Evolutionary conservation across 176 grass and related monocot genomes (phyloP).

Genomic region (Microstegium vimineum): DNA sequence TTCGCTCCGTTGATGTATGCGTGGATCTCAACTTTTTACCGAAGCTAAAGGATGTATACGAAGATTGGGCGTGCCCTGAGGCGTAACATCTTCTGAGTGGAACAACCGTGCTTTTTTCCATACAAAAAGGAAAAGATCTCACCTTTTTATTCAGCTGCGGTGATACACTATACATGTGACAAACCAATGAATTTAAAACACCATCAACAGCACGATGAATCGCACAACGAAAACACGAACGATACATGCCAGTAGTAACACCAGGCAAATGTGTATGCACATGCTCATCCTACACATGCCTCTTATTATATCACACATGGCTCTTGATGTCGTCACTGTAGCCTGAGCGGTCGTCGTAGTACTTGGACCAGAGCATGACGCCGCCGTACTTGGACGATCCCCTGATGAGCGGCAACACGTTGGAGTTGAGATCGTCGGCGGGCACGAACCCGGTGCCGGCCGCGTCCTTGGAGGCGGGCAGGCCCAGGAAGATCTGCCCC

Average conservation of each 20-base stretch:
- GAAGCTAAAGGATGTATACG: no score
- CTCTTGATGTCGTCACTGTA: conserved; percentile 48
- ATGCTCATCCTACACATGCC: not conserved
- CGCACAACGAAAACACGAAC: not conserved
- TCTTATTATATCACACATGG: conserved; percentile 26
- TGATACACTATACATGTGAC: not conserved
- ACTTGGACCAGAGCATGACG: conserved; percentile 77
- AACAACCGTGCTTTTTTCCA: no score
- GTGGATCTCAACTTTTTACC: no score
- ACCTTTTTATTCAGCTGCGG: not conserved
- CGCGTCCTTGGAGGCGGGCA: conserved; percentile 42
- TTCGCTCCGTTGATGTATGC: no score
- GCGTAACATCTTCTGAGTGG: no score
- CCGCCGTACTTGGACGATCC: conserved; percentile 59
- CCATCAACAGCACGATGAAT: not conserved
- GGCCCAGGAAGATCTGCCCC: conserved; percentile 51
- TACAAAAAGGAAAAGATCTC: not conserved
- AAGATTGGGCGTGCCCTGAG: no score
- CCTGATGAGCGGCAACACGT: conserved; percentile 57
- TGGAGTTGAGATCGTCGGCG: conserved; percentile 25
- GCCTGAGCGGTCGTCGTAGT: conserved; percentile 48
- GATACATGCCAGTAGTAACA: not conserved
- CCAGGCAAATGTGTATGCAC: not conserved
- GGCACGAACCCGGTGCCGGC: not conserved
- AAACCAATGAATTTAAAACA: not conserved